Conservation (phyloP, 345 rosid genomes). For the Excoecaria cochinchinensis region DNA sequence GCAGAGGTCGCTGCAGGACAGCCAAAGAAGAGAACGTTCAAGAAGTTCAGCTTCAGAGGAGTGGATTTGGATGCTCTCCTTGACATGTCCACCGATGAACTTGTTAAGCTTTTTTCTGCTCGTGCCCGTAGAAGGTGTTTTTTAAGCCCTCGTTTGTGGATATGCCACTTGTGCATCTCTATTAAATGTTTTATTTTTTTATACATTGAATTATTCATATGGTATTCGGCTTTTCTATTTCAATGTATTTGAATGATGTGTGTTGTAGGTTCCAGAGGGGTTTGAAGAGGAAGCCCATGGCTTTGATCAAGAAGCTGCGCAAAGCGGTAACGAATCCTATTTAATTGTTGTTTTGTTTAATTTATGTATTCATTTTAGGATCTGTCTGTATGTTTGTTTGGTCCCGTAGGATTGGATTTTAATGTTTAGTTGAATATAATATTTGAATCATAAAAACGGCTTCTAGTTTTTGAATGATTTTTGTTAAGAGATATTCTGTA, state of each 20-base stretch:
- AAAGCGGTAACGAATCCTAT: constrained; percentile 24
- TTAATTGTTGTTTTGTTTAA: background rate
- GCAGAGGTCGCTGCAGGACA: constrained; percentile 36
- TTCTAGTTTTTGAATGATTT: background rate
- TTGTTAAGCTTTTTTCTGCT: constrained; percentile 29
- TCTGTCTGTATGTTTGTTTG: background rate
- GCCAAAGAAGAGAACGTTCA: constrained; percentile 35
- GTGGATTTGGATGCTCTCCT: constrained; percentile 40
- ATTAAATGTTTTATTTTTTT: background rate
- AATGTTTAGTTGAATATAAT: background rate
- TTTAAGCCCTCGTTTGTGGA: background rate
- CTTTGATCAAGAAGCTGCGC: constrained; percentile 37
- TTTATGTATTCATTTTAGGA: background rate
- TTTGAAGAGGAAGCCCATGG: constrained; percentile 46
- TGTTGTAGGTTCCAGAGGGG: constrained; percentile 82
- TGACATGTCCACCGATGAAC: constrained; percentile 35
- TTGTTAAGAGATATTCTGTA: background rate
- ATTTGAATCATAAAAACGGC: too few species aligned
- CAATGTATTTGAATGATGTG: background rate
- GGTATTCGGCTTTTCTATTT: background rate
- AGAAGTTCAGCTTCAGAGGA: constrained; percentile 38
- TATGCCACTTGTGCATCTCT: background rate
- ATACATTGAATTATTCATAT: background rate
- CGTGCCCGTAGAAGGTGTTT: constrained; percentile 33
- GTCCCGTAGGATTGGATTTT: background rate